Conservation (phyloP, 495 filamentous ascomycete species). For the Podospora fimiseda region DNA sequence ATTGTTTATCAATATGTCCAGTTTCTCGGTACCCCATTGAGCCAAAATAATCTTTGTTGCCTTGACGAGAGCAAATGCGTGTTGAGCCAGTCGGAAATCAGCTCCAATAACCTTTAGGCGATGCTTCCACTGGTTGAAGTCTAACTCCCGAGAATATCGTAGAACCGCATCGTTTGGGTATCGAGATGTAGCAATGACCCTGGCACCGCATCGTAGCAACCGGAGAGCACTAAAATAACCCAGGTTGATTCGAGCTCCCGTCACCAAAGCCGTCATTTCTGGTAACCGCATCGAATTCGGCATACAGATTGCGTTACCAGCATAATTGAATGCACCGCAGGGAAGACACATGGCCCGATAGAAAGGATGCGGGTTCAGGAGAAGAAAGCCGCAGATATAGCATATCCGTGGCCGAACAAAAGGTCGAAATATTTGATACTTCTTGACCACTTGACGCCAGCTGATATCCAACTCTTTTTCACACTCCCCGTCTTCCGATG, state of each 20-base stretch:
- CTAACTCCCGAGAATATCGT: slow-evolving; percentile 31
- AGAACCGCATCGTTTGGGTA: slow-evolving; percentile 41
- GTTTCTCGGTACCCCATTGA: slow-evolving; percentile 22
- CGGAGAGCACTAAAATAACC: slow-evolving; percentile 41
- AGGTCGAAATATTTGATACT: slow-evolving; percentile 4
- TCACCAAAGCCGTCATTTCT: slow-evolving; percentile 37
- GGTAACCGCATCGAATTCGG: slow-evolving; percentile 28
- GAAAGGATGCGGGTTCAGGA: slow-evolving; percentile 23
- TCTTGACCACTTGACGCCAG: not conserved
- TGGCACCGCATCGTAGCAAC: slow-evolving; percentile 41
- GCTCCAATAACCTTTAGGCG: slow-evolving; percentile 38
- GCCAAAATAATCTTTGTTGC: not conserved
- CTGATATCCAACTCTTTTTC: not conserved
- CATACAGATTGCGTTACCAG: slow-evolving; percentile 22
- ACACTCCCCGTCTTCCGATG: too few species aligned
- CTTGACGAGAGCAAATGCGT: slow-evolving; percentile 37
- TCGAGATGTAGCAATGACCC: slow-evolving; percentile 42
- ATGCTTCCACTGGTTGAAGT: slow-evolving; percentile 29
- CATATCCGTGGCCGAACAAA: slow-evolving; percentile 18
- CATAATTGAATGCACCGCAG: slow-evolving; percentile 34
- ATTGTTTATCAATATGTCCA: slow-evolving; percentile 46
- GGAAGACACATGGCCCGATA: slow-evolving; percentile 35
- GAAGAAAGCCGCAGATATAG: slow-evolving; percentile 37
- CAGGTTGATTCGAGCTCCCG: slow-evolving; percentile 42
- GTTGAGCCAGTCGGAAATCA: slow-evolving; percentile 40